Evolutionary conservation across 148 eudicot genomes (phyloP).

Genomic region (Diospyros lotus): DNA sequence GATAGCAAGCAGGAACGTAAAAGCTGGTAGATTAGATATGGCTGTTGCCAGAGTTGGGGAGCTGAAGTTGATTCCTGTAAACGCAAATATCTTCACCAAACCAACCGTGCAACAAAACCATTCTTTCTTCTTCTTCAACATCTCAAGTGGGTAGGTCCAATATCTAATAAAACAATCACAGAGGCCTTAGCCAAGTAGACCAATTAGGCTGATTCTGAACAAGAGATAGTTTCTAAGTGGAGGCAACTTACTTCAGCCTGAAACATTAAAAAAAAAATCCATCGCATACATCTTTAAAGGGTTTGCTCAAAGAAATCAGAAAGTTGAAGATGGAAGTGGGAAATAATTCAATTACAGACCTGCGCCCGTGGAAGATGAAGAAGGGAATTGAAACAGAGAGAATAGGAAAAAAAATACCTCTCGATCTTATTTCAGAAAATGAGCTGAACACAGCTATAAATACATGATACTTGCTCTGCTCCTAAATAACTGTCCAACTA

Average conservation of each 20-base stretch:
- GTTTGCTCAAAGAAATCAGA: too few relatives aligned
- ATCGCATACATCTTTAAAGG: background rate
- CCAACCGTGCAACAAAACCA: slow-evolving; percentile 40
- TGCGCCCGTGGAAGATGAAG: slow-evolving; percentile 23
- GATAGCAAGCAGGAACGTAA: slow-evolving; percentile 63
- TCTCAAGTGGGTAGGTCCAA: background rate
- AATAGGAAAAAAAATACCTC: too few relatives aligned
- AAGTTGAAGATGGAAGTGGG: too few relatives aligned
- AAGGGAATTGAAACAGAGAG: background rate
- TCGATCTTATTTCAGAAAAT: too few relatives aligned
- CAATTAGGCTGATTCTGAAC: slow-evolving; percentile 46
- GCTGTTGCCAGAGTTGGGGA: slow-evolving; percentile 67
- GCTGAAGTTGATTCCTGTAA: slow-evolving; percentile 49
- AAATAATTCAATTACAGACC: slow-evolving; percentile 18
- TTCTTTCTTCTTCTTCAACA: background rate
- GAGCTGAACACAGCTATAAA: too few relatives aligned
- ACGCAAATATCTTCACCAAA: slow-evolving; percentile 42
- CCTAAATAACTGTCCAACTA: too few relatives aligned
- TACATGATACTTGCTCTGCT: too few relatives aligned
- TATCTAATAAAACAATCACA: background rate
- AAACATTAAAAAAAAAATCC: background rate
- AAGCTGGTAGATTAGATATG: slow-evolving; percentile 60
- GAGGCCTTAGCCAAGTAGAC: slow-evolving; percentile 44
- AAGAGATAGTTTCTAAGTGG: slow-evolving; percentile 47
- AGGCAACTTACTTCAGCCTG: slow-evolving; percentile 29